These are phyloP conservation scores for Trichoderma atroviride DNA, from an alignment of 2,329 filamentous ascomycete genomes.

Conservation along the genomic window DNA sequence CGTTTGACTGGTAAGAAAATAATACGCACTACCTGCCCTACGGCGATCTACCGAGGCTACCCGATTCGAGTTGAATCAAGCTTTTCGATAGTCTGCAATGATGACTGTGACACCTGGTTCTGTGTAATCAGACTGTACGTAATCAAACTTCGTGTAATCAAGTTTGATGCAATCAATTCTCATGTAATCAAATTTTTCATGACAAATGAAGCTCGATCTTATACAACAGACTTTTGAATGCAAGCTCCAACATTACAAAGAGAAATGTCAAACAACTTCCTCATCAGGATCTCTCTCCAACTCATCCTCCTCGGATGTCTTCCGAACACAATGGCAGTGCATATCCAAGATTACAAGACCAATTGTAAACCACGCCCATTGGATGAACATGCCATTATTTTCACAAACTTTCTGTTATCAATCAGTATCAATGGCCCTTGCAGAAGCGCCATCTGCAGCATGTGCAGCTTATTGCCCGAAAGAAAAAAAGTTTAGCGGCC, in stretches of 20 bases:
- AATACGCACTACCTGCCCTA: neutral
- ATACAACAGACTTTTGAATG: neutral
- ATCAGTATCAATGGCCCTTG: neutral
- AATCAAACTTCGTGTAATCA: neutral
- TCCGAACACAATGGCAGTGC: neutral
- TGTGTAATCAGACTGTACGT: neutral
- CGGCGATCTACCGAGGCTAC: slow-evolving; percentile 7
- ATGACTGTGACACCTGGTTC: neutral
- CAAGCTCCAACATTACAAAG: neutral
- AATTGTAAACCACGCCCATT: neutral
- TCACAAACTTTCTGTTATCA: neutral
- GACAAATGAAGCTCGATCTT: neutral
- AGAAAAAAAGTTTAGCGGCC: slow-evolving; percentile 17
- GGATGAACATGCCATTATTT: neutral
- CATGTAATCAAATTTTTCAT: neutral
- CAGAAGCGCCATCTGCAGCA: neutral
- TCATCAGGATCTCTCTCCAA: neutral
- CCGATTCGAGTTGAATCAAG: neutral
- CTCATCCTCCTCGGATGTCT: neutral
- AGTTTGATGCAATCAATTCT: neutral
- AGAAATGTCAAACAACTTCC: slow-evolving; percentile 7
- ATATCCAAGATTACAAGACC: no score
- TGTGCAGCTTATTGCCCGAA: neutral
- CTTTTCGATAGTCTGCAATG: neutral
- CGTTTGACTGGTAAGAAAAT: neutral